These are phyloP conservation scores for Capronia epimyces DNA, from an alignment of 2,329 filamentous ascomycete genomes.

Conservation along the genomic window DNA sequence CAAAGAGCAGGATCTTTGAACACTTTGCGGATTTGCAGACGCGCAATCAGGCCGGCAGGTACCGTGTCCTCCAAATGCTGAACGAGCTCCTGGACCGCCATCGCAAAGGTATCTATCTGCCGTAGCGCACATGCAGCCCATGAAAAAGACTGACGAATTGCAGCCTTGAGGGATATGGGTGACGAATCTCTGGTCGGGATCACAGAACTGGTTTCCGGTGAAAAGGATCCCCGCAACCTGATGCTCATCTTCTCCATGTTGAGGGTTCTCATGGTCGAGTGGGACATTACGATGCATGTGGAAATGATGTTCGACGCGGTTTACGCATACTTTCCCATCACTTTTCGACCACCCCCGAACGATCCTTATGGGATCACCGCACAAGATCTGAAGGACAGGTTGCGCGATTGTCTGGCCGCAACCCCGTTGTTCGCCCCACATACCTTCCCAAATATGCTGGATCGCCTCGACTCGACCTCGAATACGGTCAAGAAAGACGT, in stretches of 20 bases:
- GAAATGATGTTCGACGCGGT: conserved; percentile 62
- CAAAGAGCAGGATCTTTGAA: conserved; percentile 41
- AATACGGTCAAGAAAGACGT: conserved; percentile 65
- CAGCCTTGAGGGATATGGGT: conserved; percentile 52
- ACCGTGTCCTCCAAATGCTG: conserved; percentile 57
- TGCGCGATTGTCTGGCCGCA: conserved; percentile 60
- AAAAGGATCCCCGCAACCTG: conserved; percentile 64
- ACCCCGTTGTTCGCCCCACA: conserved; percentile 60
- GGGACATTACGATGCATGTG: conserved; percentile 56
- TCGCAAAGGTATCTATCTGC: conserved; percentile 46
- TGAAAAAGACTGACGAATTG: conserved; percentile 17
- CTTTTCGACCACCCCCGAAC: conserved; percentile 63
- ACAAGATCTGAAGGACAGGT: conserved; percentile 59
- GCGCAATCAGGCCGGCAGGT: conserved; percentile 60
- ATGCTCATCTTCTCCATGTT: conserved; percentile 66
- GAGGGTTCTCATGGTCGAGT: conserved; percentile 62
- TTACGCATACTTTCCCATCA: conserved; percentile 69
- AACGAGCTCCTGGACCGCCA: conserved; percentile 59
- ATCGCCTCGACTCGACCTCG: conserved; percentile 65
- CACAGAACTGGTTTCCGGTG: conserved; percentile 60
- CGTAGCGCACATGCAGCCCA: neutral
- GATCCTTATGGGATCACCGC: conserved; percentile 66
- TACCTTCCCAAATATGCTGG: conserved; percentile 60
- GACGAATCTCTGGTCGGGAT: conserved; percentile 57
- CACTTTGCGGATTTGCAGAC: conserved; percentile 54